These are phyloP conservation scores for Solanum commersonii DNA, from an alignment of 257 asterid genomes.

Conservation along the genomic window DNA sequence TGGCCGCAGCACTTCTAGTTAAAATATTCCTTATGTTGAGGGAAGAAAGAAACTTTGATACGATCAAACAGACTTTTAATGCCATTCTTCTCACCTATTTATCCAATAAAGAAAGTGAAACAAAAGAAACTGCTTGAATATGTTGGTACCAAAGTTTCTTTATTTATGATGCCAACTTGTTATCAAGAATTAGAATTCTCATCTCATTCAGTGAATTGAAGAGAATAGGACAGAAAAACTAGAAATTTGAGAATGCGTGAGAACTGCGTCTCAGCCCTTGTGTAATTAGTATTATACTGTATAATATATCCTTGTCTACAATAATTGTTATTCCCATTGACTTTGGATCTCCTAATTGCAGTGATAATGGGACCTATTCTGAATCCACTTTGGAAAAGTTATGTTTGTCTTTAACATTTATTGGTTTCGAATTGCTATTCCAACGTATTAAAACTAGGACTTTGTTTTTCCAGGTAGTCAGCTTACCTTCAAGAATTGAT, in stretches of 20 bases:
- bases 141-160: neutral
- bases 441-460: neutral
- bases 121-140: neutral
- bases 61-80: neutral
- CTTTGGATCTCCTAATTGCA: neutral
- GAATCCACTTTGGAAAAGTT: neutral
- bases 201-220: neutral
- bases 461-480: slow-evolving; percentile 52
- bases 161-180: neutral
- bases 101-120: neutral
- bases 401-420: neutral
- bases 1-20: neutral
- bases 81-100: neutral
- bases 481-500: slow-evolving; percentile 84
- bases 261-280: neutral
- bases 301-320: neutral
- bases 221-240: neutral
- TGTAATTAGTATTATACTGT: neutral
- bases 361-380: neutral
- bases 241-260: neutral
- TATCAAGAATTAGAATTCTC: neutral
- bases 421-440: neutral
- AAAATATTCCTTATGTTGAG: neutral
- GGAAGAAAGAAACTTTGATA: neutral
- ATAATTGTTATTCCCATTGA: neutral